Evolutionary conservation across 1,284 basidiomycete species (phyloP), one percentile per base, ranked within the genome.

Genomic region (Jaminaea rosea): DNA sequence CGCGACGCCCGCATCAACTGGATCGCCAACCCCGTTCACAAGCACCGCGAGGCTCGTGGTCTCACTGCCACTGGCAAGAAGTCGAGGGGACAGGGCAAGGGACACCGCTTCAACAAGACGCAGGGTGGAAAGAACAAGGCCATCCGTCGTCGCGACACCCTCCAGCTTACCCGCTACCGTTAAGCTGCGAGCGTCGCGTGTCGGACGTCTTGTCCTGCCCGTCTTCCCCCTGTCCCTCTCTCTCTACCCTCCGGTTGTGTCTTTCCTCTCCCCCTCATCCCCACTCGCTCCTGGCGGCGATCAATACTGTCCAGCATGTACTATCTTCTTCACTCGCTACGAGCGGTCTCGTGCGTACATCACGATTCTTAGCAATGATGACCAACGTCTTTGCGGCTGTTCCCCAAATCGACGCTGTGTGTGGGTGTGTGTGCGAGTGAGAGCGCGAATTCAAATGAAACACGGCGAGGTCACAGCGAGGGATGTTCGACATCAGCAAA

Each of bases 11-110:
- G 90, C 71, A 96, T 99, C 81, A 97, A 89, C 85, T 97, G 92
- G 93, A 98, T 99, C 79, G 81, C 82, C 75, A 91, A 93, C 78
- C 86, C 93, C 24, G 93, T 98, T 52, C 94, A 98, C 86, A 99
- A 97, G 81, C 89, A 86, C 76, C 86, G 94, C 75, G 94, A 99
- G 79, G 82, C 88, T 67, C 89, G 94, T 77, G 94, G 94, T 68
- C 89, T 99, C 69, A 99, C 94, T 73, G 84, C 85, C 75, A 84
- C 88, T 65, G 93, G 93, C 75, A 96, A 97, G 80, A 85, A 90
- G 73, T 63, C 60, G 51, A 58, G 69, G 36, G 62, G 56, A 23
- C 63, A 65, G 37, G 92, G 91, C 80, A 97, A 97, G 79, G 94
- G 94, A 53, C 84, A 89, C 76, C 84, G 85, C 65, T 81, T 88